phyloP scores from a whole-genome alignment of 371 early-diverging fungal species.

The Rhizopus microsporus region DNA sequence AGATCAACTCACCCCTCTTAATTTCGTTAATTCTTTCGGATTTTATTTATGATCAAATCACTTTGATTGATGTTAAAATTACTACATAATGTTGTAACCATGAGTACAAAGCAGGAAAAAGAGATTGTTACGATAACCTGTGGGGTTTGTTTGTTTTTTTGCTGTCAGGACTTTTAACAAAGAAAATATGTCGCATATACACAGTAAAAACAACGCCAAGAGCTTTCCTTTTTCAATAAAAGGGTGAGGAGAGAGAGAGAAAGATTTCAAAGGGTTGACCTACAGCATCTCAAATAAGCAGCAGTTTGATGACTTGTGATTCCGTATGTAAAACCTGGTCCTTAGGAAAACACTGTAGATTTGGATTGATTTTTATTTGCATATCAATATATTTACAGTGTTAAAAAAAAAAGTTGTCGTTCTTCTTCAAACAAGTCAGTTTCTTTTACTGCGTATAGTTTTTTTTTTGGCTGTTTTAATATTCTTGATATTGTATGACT shows the following conservation, averaged over 20 bases:
- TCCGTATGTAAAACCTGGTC: slow-evolving; percentile 14
- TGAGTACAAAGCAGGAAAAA: no score
- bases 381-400: slow-evolving; percentile 11
- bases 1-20: no score
- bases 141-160: no score
- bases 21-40: no score
- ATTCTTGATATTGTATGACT: slow-evolving; percentile 19
- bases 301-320: slow-evolving; percentile 1
- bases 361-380: slow-evolving; percentile 19
- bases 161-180: no score
- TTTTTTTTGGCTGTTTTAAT: slow-evolving; percentile 17
- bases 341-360: slow-evolving; percentile 11
- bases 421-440: slow-evolving; percentile 12
- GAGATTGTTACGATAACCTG: no score
- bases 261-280: no score
- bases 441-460: slow-evolving; percentile 4
- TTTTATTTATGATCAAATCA: no score
- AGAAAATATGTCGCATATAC: neutral
- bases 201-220: neutral
- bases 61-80: no score
- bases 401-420: slow-evolving; percentile 14
- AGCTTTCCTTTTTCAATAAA: neutral
- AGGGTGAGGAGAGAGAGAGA: no score
- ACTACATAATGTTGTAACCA: no score
- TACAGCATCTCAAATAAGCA: slow-evolving; percentile 2